These are phyloP conservation scores for Mucor lusitanicus DNA, from an alignment of 371 early-diverging fungal species.

Conservation along the genomic window DNA sequence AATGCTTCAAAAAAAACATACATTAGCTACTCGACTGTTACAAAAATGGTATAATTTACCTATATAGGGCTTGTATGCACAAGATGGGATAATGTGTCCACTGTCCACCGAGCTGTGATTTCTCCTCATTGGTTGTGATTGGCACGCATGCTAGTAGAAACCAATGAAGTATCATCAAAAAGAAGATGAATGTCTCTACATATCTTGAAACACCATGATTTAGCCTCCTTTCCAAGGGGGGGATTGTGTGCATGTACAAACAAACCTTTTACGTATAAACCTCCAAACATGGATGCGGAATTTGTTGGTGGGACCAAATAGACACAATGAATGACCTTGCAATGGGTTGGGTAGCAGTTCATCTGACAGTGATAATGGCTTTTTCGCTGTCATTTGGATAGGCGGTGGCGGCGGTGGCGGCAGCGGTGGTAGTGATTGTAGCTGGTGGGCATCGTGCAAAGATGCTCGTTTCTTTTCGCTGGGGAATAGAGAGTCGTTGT, in stretches of 20 bases:
- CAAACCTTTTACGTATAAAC: constrained; percentile 43
- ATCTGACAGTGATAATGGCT: constrained; percentile 4
- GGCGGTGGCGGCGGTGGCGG: background rate
- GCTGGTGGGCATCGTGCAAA: background rate
- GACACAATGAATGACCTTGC: constrained; percentile 27
- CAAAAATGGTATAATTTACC: constrained; percentile 29
- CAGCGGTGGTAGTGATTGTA: background rate
- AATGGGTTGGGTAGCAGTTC: constrained; percentile 17
- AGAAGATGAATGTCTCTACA: constrained; percentile 43
- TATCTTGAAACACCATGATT: constrained; percentile 24
- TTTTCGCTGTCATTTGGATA: background rate
- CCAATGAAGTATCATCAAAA: constrained; percentile 55
- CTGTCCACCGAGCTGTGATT: constrained; percentile 46
- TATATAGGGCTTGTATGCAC: constrained; percentile 52
- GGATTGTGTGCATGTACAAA: background rate
- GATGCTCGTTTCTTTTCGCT: constrained; percentile 4
- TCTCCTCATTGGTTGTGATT: constrained; percentile 45
- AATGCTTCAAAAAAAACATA: constrained; percentile 1
- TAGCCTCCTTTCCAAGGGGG: background rate
- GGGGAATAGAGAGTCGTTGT: background rate
- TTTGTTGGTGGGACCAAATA: constrained; percentile 29
- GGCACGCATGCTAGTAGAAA: constrained; percentile 57
- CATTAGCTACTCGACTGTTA: too few relatives aligned
- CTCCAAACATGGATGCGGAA: constrained; percentile 38
- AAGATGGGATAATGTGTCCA: constrained; percentile 56